These are phyloP conservation scores for Citrus maxima DNA, from an alignment of 345 rosid genomes.

Conservation along the genomic window DNA sequence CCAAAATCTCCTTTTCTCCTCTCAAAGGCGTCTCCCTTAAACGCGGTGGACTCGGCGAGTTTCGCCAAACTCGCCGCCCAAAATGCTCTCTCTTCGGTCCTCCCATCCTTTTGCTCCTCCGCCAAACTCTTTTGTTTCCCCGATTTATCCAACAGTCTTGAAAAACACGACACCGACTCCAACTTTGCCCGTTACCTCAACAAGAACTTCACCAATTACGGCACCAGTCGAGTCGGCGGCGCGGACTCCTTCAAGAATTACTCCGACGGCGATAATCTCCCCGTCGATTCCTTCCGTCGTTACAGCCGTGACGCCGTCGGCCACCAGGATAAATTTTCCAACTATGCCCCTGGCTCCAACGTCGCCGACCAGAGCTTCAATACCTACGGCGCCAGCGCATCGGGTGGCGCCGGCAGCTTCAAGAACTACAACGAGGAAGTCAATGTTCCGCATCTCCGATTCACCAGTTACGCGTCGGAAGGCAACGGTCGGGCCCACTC, in stretches of 20 bases:
- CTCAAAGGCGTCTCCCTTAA: conserved; percentile 78
- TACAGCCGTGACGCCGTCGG: conserved; percentile 48
- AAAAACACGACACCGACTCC: conserved; percentile 43
- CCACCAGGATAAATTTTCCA: conserved; percentile 41
- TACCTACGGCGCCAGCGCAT: conserved; percentile 58
- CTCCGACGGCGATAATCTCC: conserved; percentile 33
- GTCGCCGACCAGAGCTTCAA: conserved; percentile 73
- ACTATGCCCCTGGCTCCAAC: conserved; percentile 39
- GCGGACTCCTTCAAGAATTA: conserved; percentile 52
- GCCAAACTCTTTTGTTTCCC: conserved; percentile 89
- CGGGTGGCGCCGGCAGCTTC: conserved; percentile 69
- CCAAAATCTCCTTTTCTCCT: conserved; percentile 56
- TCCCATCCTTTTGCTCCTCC: conserved; percentile 73
- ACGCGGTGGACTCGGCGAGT: conserved; percentile 55
- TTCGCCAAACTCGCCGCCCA: conserved; percentile 68
- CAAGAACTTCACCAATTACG: conserved; percentile 81
- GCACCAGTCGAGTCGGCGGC: conserved; percentile 45
- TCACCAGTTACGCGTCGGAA: conserved; percentile 57
- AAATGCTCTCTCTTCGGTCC: conserved; percentile 51
- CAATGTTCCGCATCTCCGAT: conserved; percentile 59
- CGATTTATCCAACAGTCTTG: conserved; percentile 39
- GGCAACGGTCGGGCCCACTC: conserved; percentile 42
- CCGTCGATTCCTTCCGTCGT: conserved; percentile 49
- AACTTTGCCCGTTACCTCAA: conserved; percentile 50
- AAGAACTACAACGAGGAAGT: conserved; percentile 44